Percentiles rank a stretch among this genome's conserved stretches.
Conservation (phyloP, 306 rosid genomes). For the Vachellia pachyceras region DNA sequence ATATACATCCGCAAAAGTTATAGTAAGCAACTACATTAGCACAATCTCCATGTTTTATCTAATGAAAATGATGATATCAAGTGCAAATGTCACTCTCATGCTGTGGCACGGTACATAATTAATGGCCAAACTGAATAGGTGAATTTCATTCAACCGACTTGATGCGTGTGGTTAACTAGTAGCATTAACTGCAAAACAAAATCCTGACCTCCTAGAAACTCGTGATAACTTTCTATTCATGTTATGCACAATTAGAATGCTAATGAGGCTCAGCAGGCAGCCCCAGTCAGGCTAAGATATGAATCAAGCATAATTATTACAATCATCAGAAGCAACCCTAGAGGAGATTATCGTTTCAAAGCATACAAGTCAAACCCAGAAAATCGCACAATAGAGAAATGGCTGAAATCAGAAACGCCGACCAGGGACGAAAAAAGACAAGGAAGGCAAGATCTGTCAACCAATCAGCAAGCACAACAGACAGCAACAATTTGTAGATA, state of each 20-base stretch:
- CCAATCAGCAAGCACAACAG: too few species aligned
- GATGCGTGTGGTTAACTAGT: conserved; percentile 2
- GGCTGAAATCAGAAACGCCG: neutral
- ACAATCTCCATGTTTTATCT: neutral
- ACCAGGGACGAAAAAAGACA: neutral
- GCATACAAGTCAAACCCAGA: neutral
- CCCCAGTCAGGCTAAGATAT: conserved; percentile 11
- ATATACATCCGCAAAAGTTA: conserved; percentile 14
- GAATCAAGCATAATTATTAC: neutral
- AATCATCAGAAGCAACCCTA: neutral
- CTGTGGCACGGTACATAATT: neutral
- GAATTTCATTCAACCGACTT: conserved; percentile 4
- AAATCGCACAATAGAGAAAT: conserved; percentile 10
- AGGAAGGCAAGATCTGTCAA: too few species aligned
- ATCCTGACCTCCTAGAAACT: neutral
- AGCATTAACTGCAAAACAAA: conserved; percentile 17
- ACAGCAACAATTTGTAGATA: too few species aligned
- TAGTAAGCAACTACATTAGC: conserved; percentile 1
- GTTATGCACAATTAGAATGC: conserved; percentile 19
- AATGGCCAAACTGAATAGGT: neutral
- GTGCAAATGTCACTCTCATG: neutral
- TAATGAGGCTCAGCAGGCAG: conserved; percentile 21
- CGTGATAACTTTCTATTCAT: neutral
- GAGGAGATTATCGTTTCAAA: conserved; percentile 20
- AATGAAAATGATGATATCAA: neutral